A percentile compares a stretch with the other conserved stretches of the same genome.
These are phyloP conservation scores for Erythrophleum ivorense DNA, from an alignment of 331 rosid genomes.

Conservation along the genomic window DNA sequence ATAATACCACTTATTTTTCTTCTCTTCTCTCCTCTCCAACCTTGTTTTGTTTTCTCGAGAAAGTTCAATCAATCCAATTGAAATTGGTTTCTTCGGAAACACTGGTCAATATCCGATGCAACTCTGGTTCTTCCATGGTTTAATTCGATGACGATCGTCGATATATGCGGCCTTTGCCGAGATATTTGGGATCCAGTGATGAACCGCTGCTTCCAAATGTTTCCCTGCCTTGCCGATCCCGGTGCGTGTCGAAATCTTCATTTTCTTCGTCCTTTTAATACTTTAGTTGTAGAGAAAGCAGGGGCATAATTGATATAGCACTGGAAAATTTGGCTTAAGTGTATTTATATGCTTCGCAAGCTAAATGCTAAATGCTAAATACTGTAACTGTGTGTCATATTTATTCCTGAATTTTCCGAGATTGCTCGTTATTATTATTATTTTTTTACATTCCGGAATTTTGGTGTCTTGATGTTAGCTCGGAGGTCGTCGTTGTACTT, in stretches of 20 bases:
- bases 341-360: slow-evolving; percentile 8
- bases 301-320: not conserved
- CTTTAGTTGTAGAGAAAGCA: slow-evolving; percentile 35
- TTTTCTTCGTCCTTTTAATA: not conserved
- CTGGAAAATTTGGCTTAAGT: not conserved
- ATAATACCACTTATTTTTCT: not conserved
- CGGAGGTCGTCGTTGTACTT: slow-evolving; percentile 82
- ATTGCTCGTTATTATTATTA: not conserved
- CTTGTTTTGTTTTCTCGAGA: slow-evolving; percentile 17
- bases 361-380: slow-evolving; percentile 14
- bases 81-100: slow-evolving; percentile 29
- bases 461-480: slow-evolving; percentile 54
- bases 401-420: not conserved
- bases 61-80: not conserved
- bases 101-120: slow-evolving; percentile 33
- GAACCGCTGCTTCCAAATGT: slow-evolving; percentile 58
- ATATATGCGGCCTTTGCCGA: slow-evolving; percentile 46
- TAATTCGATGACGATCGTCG: slow-evolving; percentile 56
- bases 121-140: slow-evolving; percentile 5
- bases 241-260: slow-evolving; percentile 48
- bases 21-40: not conserved
- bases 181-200: slow-evolving; percentile 53
- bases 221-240: slow-evolving; percentile 88
- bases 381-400: not conserved
- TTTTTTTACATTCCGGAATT: not conserved